Conservation (phyloP, 2,329 filamentous ascomycete species). For the Diplodia seriata region DNA sequence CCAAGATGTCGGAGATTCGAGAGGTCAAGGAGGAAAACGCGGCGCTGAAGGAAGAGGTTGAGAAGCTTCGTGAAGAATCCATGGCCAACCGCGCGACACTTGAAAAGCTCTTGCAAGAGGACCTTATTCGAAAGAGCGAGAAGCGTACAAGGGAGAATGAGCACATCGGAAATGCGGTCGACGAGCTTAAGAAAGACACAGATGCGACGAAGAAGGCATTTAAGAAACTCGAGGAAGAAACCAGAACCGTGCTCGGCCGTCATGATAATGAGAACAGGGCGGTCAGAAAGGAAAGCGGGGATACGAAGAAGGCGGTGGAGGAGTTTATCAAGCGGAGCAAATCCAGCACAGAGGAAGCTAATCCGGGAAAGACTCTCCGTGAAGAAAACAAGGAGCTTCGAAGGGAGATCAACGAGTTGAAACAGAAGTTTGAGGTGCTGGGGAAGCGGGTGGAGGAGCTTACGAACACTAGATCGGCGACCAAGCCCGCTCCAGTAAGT, state of each 20-base stretch:
- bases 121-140: not conserved
- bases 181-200: not conserved
- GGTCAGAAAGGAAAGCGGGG: not conserved
- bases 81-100: not conserved
- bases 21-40: not conserved
- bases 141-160: not conserved
- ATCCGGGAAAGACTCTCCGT: too few relatives aligned
- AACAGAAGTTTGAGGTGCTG: not conserved
- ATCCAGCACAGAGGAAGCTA: too few relatives aligned
- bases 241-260: too few relatives aligned
- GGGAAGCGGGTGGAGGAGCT: too few relatives aligned
- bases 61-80: not conserved
- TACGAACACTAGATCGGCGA: too few relatives aligned
- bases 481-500: too few relatives aligned
- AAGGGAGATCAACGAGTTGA: conserved; percentile 1
- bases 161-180: not conserved
- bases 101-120: not conserved
- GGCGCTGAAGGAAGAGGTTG: not conserved
- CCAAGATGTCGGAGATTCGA: too few relatives aligned
- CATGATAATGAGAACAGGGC: too few relatives aligned
- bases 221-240: too few relatives aligned
- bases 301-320: not conserved
- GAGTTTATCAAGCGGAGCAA: not conserved
- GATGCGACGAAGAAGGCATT: too few relatives aligned
- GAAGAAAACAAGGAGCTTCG: too few relatives aligned